A percentile compares a stretch with the other conserved stretches of the same genome.
These are phyloP conservation scores for Plasmodium cynomolgi DNA, from an alignment of 169 alveolate genomes.

Conservation along the genomic window DNA sequence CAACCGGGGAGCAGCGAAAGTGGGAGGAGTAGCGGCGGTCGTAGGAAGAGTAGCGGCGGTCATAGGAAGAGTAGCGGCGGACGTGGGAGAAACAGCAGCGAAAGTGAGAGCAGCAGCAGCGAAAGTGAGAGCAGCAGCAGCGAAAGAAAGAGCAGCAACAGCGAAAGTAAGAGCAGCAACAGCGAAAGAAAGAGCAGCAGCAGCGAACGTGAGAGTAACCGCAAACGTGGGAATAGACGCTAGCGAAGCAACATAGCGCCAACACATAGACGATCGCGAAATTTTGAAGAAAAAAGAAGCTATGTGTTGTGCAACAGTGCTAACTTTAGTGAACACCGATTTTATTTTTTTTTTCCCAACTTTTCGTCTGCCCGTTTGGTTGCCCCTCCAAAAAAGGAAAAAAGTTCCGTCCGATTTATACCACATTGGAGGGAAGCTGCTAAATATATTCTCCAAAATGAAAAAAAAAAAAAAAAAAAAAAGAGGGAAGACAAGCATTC, in stretches of 20 bases:
- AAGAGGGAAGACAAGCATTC: neutral
- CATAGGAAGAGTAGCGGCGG: neutral
- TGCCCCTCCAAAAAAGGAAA: neutral
- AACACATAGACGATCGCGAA: neutral
- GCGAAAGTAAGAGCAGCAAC: no score
- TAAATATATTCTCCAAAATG: conserved; percentile 11
- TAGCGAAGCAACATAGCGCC: neutral
- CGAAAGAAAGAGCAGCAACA: no score
- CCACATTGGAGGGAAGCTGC: conserved; percentile 33
- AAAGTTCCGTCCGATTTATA: neutral
- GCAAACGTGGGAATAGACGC: neutral
- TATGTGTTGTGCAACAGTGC: conserved; percentile 11
- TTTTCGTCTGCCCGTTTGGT: neutral
- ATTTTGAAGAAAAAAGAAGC: neutral
- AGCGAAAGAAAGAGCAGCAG: neutral
- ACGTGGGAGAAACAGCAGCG: no score
- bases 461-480: conserved; percentile 25
- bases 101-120: no score
- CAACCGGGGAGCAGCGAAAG: neutral
- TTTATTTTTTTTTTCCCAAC: neutral
- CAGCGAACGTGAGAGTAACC: neutral
- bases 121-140: no score
- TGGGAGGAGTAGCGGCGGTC: neutral
- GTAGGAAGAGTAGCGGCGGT: neutral
- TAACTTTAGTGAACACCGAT: neutral